Base-by-base conservation (phyloP, 2,329 filamentous ascomycete species). In the Pyrenochaeta sp. region DNA sequence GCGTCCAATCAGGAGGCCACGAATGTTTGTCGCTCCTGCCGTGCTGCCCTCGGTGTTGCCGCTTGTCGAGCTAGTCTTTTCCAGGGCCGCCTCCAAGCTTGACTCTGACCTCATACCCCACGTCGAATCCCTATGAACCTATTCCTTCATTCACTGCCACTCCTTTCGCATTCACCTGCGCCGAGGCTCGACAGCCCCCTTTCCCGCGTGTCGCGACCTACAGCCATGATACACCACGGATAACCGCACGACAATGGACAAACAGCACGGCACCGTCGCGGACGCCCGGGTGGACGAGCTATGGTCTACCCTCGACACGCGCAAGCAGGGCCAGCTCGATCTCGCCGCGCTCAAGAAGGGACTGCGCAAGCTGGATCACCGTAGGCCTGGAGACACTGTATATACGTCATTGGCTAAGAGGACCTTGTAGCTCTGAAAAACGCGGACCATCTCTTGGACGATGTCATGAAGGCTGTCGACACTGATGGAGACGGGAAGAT, bases 401-500 rank as follows among this genome's bases (percentile, higher is more conserved):
- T 30, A 35, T 18, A 42, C 38, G 30, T 36, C 24, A 22, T 29
- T 17, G 28, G 46, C 53, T 63, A 59, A 67, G 50, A 61, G 51
- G 44, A 53, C 17, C 53, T 47, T 55, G 55, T 61, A 86, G 84
- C 87, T 53, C 74, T 99, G 65, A 96, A 96, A 77, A 94, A 96
- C 79, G 94, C 94, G 67, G 89, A 96, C 71, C 78, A 83, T 24
- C 84, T 97, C 78, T 81, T 99, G 51, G 82, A 84, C 65, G 86
- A 88, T 64, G 88, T 97, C 44, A 81, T 96, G 68, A 80, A 81
- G 54, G 82, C 87, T 49, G 91, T 96, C 52, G 94, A 99, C 68
- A 88, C 85, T 44, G 91, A 92, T 67, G 84, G 85, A 18, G 91
- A 97, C 71, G 90, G 93, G 53, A 87, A 85, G 64, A 97, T 99